Evolutionary conservation across 1,139 yeast species (phyloP).

Genomic region (Sugiyamaella pinicola): DNA sequence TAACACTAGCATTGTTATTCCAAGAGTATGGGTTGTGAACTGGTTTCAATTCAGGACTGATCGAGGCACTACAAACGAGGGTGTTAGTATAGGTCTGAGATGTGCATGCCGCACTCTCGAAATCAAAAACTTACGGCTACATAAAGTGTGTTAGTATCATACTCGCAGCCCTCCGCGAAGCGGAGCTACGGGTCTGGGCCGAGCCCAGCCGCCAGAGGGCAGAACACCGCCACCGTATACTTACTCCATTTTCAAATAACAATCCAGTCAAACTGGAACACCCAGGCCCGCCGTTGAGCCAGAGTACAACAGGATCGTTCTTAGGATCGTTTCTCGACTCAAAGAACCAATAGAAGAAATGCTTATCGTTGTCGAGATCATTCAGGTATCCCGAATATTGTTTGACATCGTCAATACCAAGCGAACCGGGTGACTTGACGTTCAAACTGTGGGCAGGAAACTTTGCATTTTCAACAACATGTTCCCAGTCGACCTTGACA

Average conservation of each 20-base stretch:
- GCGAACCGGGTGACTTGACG: constrained; percentile 37
- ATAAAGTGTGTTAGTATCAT: not conserved
- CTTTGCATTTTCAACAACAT: constrained; percentile 32
- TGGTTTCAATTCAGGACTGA: constrained; percentile 54
- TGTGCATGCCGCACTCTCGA: too few species aligned
- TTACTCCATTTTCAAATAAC: constrained; percentile 67
- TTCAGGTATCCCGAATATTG: constrained; percentile 73
- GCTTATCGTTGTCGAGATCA: constrained; percentile 77
- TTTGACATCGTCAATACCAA: constrained; percentile 42
- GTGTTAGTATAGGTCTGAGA: not conserved
- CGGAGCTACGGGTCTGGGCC: constrained; percentile 3
- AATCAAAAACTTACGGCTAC: constrained; percentile 3
- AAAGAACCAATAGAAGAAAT: constrained; percentile 78
- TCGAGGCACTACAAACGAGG: constrained; percentile 43
- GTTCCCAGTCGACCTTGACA: constrained; percentile 32
- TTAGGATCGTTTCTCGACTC: constrained; percentile 69
- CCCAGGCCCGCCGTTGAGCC: constrained; percentile 81
- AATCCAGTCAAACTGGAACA: constrained; percentile 70
- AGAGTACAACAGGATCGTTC: constrained; percentile 63
- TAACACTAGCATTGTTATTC: constrained; percentile 69
- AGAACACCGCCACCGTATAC: not conserved
- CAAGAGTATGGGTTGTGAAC: constrained; percentile 64
- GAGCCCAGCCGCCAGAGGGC: constrained; percentile 2
- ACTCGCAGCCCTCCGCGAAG: not conserved
- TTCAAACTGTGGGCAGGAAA: constrained; percentile 43